Base-by-base conservation (phyloP, 148 eudicot species). In the Drosera capensis region DNA sequence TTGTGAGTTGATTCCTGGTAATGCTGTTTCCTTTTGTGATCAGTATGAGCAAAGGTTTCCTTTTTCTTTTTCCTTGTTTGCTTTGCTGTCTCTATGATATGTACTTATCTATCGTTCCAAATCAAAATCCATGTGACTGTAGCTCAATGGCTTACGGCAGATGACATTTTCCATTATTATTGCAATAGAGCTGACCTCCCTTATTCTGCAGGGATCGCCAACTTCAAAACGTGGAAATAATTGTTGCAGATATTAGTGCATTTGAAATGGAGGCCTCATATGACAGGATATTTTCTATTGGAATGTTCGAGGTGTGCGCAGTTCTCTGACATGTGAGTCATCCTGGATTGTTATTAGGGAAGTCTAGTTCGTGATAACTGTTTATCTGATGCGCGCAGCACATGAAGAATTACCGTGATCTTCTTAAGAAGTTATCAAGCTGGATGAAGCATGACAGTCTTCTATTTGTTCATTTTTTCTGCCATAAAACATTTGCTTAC, bases 281-380 rank as follows among this genome's bases (percentile, higher is more conserved):
- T 65, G 95, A 90, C 65, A 60, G 94, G 15, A 76, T 92, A 60
- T 77, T 79, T 43, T 85, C 95, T 30, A 79, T 92, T 31, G 99
- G 79, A 67, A 92, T 85, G 99, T 85, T 90, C 64, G 99, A 90
- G 95, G 99, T 64, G 71, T 42, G 64, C 25, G n/a, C n/a, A 17
- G 49, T 13, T 25, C 54, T 21, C 17, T 14, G 38, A 34, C 6
- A 34, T 11, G 2, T 34, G 2, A 11, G 3, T 11, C 6, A 34
- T 34, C 38, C 3, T 34, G 8, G 16, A 43, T 12, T 2, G 23
- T 16, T n/a, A 2, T 15, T 35, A 2, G 1, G 24, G 45, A 7
- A 28, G 30, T 55, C 15, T 38, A 50, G 26, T 23, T 38, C 28
- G 38, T 55, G 41, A 48, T 11, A 20, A n/a, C n/a, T 18, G 15